A percentile compares a stretch with the other conserved stretches of the same genome.
Conservation (phyloP, 108 stramenopile genomes). For the Schizochytrium sp. region DNA sequence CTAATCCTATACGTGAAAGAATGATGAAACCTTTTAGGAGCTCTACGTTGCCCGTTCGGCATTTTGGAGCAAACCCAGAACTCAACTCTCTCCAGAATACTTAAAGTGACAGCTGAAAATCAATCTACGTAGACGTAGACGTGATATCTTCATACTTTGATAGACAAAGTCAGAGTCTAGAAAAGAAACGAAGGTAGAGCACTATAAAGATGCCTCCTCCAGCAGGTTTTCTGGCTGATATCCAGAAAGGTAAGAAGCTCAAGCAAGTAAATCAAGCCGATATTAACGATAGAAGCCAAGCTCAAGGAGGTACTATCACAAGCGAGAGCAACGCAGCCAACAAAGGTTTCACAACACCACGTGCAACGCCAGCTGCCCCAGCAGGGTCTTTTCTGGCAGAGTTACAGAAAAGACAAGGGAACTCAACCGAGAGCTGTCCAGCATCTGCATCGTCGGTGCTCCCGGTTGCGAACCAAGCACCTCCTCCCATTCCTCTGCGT, state of each 20-base stretch:
- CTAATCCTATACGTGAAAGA: too few relatives aligned
- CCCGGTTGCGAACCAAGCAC: not conserved
- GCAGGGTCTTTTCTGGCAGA: not conserved
- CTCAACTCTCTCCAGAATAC: not conserved
- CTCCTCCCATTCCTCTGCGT: not conserved
- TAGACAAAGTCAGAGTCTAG: too few relatives aligned
- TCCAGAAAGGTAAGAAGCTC: slow-evolving; percentile 55
- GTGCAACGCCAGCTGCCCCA: not conserved
- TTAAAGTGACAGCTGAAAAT: not conserved
- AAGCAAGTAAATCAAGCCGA: not conserved
- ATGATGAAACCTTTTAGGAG: not conserved
- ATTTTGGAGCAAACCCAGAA: not conserved
- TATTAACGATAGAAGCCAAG: not conserved
- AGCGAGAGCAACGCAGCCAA: too few relatives aligned
- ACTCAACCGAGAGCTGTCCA: not conserved
- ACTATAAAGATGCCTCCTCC: not conserved
- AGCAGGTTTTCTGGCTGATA: slow-evolving; percentile 27
- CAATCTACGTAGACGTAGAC: too few relatives aligned
- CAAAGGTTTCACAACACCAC: not conserved
- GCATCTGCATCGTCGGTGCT: not conserved
- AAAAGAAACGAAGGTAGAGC: not conserved
- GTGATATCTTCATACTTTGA: too few relatives aligned
- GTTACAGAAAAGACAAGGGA: not conserved
- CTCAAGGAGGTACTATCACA: not conserved
- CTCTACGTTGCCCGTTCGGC: not conserved